Base-by-base conservation (phyloP, 2,329 filamentous ascomycete species). In the Trichoderma sp. region DNA sequence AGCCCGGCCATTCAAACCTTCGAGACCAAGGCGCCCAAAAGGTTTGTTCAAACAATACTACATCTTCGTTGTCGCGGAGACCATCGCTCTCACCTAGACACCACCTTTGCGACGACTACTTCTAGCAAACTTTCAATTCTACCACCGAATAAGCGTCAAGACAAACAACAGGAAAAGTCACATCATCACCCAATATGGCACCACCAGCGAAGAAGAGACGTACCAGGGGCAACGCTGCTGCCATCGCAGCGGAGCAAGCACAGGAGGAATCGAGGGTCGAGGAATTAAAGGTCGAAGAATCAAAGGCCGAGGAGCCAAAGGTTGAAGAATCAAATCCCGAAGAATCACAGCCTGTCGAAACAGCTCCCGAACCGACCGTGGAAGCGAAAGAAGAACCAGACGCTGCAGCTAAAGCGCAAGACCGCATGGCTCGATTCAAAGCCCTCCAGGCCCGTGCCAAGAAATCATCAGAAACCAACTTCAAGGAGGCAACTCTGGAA, bases 401-500 rank as follows among this genome's bases (percentile, higher is more conserved):
- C 66, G 83, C 85, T n/a, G 80, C 84, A 21, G 79, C 83, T 33
- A 89, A 89, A 79, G 86, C 89, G 35, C 86, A 91, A 79, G 93
- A 95, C 74, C 91, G 95, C 74, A 87, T 92, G 84, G 94, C 94
- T 67, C 92, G 94, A 78, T 98, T 98, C 88, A 95, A 95, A 83
- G 93, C 94, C 4, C 91, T 98, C 18, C 92, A 97, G 85, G 93
- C 93, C 31, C 93, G 95, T 80, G 93, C 93, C 67, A 92, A 95
- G 87, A 87, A 89, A 75, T 93, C 92, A 0, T 89, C 92, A 1
- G 88, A 91, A 81, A 91, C 89, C 77, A 98, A 98, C 81, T 86
- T 97, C 78, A 93, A 95, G 82, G 95, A 95, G 83, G 95, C 94
- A 8, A 93, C 93, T 35, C 91, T 92, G 66, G 95, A 98, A 85